Evolutionary conservation across 345 rosid species (phyloP).

Genomic region (Syzygium jambos): DNA sequence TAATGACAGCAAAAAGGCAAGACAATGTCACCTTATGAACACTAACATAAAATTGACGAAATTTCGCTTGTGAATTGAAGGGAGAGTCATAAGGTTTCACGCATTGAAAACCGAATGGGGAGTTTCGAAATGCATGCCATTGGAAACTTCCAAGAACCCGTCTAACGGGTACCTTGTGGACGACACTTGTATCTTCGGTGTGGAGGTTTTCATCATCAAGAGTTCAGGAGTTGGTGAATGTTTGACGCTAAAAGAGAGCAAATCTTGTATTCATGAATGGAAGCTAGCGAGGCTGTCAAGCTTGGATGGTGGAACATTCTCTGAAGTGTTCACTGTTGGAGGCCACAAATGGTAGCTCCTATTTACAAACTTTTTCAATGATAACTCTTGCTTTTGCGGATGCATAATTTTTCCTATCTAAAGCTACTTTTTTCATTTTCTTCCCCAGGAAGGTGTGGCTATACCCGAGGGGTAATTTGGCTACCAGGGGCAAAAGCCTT

Average conservation of each 20-base stretch:
- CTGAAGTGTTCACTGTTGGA: not conserved
- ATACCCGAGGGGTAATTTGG: accelerated
- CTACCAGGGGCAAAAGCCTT: not conserved
- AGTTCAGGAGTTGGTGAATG: not conserved
- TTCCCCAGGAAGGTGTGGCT: not conserved
- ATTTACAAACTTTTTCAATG: not conserved
- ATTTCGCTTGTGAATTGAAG: not conserved
- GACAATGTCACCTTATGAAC: not conserved
- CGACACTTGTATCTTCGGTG: slow-evolving; percentile 3
- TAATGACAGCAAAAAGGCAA: not conserved
- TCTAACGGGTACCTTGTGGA: slow-evolving; percentile 3
- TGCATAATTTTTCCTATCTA: not conserved
- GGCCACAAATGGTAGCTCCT: not conserved
- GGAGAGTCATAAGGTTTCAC: not conserved
- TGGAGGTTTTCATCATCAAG: not conserved
- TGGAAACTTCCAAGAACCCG: not conserved
- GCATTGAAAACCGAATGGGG: not conserved
- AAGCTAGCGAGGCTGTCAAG: not conserved
- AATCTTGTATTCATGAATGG: not conserved
- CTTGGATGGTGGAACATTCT: not conserved
- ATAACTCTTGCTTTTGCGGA: not conserved
- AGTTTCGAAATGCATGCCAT: not conserved
- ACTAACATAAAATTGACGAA: not conserved
- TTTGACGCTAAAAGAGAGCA: not conserved
- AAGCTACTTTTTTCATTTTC: accelerated